Evolutionary conservation across 257 asterid genomes (phyloP).

Genomic region (Eucommia ulmoides): DNA sequence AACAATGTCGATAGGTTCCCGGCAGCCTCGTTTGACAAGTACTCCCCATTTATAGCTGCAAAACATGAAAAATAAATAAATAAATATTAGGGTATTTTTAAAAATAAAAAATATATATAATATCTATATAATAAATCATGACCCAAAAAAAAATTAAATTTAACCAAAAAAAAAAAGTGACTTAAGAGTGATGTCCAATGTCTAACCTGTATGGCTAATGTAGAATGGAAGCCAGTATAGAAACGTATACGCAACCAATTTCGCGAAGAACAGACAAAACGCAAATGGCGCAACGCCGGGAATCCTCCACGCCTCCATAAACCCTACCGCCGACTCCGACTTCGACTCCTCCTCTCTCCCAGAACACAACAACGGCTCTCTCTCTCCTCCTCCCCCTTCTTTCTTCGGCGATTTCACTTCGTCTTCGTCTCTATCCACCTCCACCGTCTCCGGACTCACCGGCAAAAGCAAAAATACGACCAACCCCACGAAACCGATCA

Average conservation of each 20-base stretch:
- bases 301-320: constrained; percentile 78
- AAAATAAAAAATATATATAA: too few species aligned
- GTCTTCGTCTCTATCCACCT: constrained; percentile 35
- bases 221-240: constrained; percentile 95
- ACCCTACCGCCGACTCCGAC: constrained; percentile 55
- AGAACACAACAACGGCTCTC: constrained; percentile 44
- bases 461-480: constrained; percentile 66
- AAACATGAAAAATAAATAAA: too few species aligned
- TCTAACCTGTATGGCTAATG: constrained; percentile 96
- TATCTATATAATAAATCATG: too few species aligned
- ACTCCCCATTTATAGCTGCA: constrained; percentile 79
- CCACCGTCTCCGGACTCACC: constrained; percentile 61
- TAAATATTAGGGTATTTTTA: too few species aligned
- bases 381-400: constrained; percentile 35
- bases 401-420: constrained; percentile 27
- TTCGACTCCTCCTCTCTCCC: constrained; percentile 21
- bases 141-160: too few species aligned
- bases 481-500: constrained; percentile 46
- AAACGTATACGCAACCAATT: constrained; percentile 88
- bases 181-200: too few species aligned
- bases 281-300: constrained; percentile 95
- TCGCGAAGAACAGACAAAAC: constrained; percentile 83
- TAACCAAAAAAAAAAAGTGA: too few species aligned
- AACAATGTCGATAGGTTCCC: constrained; percentile 85
- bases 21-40: constrained; percentile 59